Percentiles rank a stretch among this genome's conserved stretches.
phyloP scores from a whole-genome alignment of 2,329 filamentous ascomycete species.

The Penicillium occitanis region DNA sequence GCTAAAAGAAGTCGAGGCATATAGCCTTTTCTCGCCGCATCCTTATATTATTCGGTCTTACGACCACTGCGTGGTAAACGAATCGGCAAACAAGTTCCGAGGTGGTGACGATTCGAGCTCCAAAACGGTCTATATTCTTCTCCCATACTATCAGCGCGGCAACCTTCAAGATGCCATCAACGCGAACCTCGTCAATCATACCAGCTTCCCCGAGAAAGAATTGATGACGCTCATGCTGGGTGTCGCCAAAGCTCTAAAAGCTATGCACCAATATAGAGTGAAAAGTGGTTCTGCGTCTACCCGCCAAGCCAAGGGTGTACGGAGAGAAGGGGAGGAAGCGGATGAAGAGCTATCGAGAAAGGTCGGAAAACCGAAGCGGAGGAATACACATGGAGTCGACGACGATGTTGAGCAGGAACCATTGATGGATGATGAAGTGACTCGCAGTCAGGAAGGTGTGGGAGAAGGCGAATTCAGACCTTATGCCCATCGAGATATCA shows the following conservation, averaged over 20 bases:
- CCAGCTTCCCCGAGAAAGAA: slow-evolving; percentile 79
- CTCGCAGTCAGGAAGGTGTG: slow-evolving; percentile 65
- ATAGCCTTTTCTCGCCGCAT: slow-evolving; percentile 80
- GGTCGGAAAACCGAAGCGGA: slow-evolving; percentile 40
- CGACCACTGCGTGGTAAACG: slow-evolving; percentile 78
- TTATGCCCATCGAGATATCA: slow-evolving; percentile 95
- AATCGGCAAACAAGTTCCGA: slow-evolving; percentile 58
- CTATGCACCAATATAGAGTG: slow-evolving; percentile 87
- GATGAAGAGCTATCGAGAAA: slow-evolving; percentile 47
- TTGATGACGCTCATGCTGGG: slow-evolving; percentile 90
- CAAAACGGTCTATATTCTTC: slow-evolving; percentile 94
- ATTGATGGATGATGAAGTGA: slow-evolving; percentile 76
- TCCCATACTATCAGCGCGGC: slow-evolving; percentile 92
- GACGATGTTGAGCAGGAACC: slow-evolving; percentile 76
- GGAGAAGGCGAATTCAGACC: slow-evolving; percentile 69
- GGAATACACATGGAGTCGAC: slow-evolving; percentile 46
- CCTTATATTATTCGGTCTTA: slow-evolving; percentile 83
- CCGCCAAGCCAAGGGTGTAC: slow-evolving; percentile 55
- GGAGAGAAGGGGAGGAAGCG: slow-evolving; percentile 56
- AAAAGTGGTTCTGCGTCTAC: slow-evolving; percentile 55
- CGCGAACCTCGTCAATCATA: slow-evolving; percentile 94
- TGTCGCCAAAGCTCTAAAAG: slow-evolving; percentile 80
- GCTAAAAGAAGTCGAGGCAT: slow-evolving; percentile 96
- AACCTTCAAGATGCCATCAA: slow-evolving; percentile 99
- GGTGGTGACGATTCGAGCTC: slow-evolving; percentile 62